Evolutionary conservation across 331 rosid genomes (phyloP).

Genomic region (Saraca asoca): DNA sequence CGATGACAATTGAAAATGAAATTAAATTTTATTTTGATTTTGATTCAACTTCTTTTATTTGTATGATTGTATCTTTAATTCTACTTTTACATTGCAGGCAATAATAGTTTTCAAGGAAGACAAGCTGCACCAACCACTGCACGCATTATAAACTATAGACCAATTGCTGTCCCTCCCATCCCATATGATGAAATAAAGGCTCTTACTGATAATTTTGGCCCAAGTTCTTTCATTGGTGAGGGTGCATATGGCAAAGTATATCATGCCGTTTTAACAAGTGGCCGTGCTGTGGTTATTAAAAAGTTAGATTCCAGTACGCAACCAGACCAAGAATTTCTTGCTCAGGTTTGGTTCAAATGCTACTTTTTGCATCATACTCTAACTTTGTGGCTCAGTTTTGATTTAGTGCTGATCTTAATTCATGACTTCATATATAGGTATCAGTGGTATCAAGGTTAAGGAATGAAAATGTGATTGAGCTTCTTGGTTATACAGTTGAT

Average conservation of each 20-base stretch:
- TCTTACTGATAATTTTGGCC: slow-evolving; percentile 74
- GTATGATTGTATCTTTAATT: slow-evolving; percentile 24
- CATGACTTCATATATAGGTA: slow-evolving; percentile 43
- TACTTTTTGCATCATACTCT: slow-evolving; percentile 16
- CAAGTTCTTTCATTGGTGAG: slow-evolving; percentile 74
- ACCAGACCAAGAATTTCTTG: slow-evolving; percentile 71
- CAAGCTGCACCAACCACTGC: slow-evolving; percentile 51
- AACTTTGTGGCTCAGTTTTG: background rate
- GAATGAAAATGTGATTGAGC: slow-evolving; percentile 67
- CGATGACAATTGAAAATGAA: slow-evolving; percentile 3
- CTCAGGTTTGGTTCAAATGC: slow-evolving; percentile 56
- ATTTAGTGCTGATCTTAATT: slow-evolving; percentile 14
- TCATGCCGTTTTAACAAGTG: slow-evolving; percentile 50
- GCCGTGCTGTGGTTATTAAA: slow-evolving; percentile 63
- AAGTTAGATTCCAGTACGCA: slow-evolving; percentile 73
- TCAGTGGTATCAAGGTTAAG: slow-evolving; percentile 81
- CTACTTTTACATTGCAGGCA: slow-evolving; percentile 49
- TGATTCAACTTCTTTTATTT: background rate
- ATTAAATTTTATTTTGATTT: slow-evolving; percentile 18
- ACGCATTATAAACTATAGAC: slow-evolving; percentile 52
- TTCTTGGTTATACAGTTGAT: slow-evolving; percentile 68
- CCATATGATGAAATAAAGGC: slow-evolving; percentile 69
- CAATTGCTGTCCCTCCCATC: slow-evolving; percentile 73
- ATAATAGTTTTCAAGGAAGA: slow-evolving; percentile 43
- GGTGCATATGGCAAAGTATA: slow-evolving; percentile 91